phyloP scores from a whole-genome alignment of 495 filamentous ascomycete species.

The Xanthoparmelia taractica region DNA sequence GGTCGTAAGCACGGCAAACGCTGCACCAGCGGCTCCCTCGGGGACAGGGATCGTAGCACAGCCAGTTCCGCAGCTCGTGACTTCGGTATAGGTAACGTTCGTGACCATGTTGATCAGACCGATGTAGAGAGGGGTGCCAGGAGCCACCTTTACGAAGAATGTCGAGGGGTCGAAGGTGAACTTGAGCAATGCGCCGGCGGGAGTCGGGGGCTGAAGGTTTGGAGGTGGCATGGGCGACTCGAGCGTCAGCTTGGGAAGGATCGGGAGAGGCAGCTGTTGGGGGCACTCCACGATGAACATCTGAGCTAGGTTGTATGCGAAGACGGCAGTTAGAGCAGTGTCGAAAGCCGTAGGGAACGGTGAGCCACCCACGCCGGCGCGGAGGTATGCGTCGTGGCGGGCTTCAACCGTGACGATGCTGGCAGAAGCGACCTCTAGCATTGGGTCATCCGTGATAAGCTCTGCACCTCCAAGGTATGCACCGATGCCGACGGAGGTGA shows the following conservation, averaged over 20 bases:
- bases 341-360: slow-evolving; percentile 49
- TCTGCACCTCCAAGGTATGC: slow-evolving; percentile 35
- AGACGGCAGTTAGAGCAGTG: slow-evolving; percentile 40
- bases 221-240: slow-evolving; percentile 23
- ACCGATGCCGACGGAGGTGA: slow-evolving; percentile 28
- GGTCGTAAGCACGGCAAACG: slow-evolving; percentile 30
- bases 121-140: slow-evolving; percentile 27
- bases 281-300: slow-evolving; percentile 48
- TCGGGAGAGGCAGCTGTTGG: slow-evolving; percentile 23
- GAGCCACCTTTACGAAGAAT: slow-evolving; percentile 26
- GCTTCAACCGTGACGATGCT: slow-evolving; percentile 50
- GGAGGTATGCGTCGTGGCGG: slow-evolving; percentile 46
- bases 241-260: slow-evolving; percentile 28
- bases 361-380: slow-evolving; percentile 34
- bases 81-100: slow-evolving; percentile 25
- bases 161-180: slow-evolving; percentile 27
- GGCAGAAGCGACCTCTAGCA: slow-evolving; percentile 42
- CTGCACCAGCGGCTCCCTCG: slow-evolving; percentile 24
- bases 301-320: slow-evolving; percentile 47
- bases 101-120: slow-evolving; percentile 27
- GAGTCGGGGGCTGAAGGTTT: slow-evolving; percentile 23
- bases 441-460: slow-evolving; percentile 36
- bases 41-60: slow-evolving; percentile 26
- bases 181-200: slow-evolving; percentile 24
- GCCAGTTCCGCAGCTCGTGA: slow-evolving; percentile 24